These are phyloP conservation scores for Starmerella asiatica DNA, from an alignment of 805 yeast genomes.

Conservation along the genomic window DNA sequence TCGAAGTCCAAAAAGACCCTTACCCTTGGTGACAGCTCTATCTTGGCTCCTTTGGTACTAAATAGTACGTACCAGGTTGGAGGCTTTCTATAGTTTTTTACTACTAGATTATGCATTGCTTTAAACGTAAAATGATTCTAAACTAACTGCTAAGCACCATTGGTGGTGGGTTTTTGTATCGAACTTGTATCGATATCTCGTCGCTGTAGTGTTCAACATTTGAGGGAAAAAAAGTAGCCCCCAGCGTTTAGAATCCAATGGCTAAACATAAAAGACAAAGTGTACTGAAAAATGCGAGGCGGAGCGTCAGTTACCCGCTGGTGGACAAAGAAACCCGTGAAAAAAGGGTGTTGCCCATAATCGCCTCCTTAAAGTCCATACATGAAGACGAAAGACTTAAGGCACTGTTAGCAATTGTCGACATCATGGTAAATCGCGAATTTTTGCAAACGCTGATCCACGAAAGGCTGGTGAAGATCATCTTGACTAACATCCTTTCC, in stretches of 20 bases:
- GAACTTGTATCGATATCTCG: too few relatives aligned
- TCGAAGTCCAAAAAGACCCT: too few relatives aligned
- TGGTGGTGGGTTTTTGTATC: too few relatives aligned
- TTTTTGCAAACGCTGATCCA: conserved; percentile 53
- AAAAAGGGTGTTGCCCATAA: conserved; percentile 53
- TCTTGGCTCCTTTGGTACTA: too few relatives aligned
- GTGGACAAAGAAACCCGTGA: conserved; percentile 39
- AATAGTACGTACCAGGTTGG: too few relatives aligned
- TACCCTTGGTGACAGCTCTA: too few relatives aligned
- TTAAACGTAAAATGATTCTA: too few relatives aligned
- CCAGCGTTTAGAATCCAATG: conserved; percentile 5
- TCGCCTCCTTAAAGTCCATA: conserved; percentile 48
- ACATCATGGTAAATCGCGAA: conserved; percentile 53
- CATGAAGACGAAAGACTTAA: conserved; percentile 60
- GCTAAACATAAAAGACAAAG: conserved; percentile 11
- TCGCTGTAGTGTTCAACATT: too few relatives aligned
- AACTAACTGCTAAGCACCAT: too few relatives aligned
- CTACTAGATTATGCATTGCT: too few relatives aligned
- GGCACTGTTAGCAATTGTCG: conserved; percentile 61
- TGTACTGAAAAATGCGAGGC: neutral
- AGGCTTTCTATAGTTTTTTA: too few relatives aligned
- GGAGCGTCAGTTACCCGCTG: conserved; percentile 17
- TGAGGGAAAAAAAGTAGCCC: neutral
- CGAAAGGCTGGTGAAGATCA: conserved; percentile 51
- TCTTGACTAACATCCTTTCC: conserved; percentile 50